Evolutionary conservation across 2,329 filamentous ascomycete species (phyloP), one percentile per base, ranked within the genome.

Genomic region (Boeremia lycopersici): DNA sequence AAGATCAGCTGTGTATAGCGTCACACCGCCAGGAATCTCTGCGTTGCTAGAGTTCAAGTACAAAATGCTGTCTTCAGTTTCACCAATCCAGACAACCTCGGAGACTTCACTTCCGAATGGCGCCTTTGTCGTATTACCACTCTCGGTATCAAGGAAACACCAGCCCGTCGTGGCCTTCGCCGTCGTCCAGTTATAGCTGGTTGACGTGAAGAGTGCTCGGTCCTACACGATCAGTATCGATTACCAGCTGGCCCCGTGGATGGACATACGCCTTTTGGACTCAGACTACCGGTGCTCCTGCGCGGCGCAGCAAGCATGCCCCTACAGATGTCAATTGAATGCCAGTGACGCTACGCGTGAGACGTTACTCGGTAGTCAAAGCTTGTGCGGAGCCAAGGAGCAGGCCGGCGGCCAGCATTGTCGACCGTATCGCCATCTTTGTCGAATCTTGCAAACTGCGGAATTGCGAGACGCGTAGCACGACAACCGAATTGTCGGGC

Each of bases 11-110:
- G 68, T 73, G 48, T 72, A 74, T 0, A 74, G 53, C 0, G 72
- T 69, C 3, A 74, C 70, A 40, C 72, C 72, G 9, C 72, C 72
- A 6, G 68, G 64, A 15, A 73, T 62, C 23, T 68, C 59, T 68
- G 93, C 90, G 50, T 84, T 86, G 45, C 87, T 86, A 48, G 82
- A 81, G 17, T 82, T 73, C 62, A 91, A 84, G 53, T 89, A 84
- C 48, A 86, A 86, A 25, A 96, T 80, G 56, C 86, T 76, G 8
- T 71, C 71, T 12, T 69, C 62, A 2, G 65, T 67, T 12, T 65
- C 54, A 15, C 71, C 70, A 31, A 73, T 62, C 70, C 70, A 74
- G 11, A 74, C 68, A 8, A 74, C 61, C 46, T 74, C 72, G 2
- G 69, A 71, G 4, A 73, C 69, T 10, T 59, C 66, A 23, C 66